A percentile compares a stretch with the other conserved stretches of the same genome.
Evolutionary conservation across 371 early-diverging fungal genomes (phyloP).

Genomic region (Mucor irregularis): DNA sequence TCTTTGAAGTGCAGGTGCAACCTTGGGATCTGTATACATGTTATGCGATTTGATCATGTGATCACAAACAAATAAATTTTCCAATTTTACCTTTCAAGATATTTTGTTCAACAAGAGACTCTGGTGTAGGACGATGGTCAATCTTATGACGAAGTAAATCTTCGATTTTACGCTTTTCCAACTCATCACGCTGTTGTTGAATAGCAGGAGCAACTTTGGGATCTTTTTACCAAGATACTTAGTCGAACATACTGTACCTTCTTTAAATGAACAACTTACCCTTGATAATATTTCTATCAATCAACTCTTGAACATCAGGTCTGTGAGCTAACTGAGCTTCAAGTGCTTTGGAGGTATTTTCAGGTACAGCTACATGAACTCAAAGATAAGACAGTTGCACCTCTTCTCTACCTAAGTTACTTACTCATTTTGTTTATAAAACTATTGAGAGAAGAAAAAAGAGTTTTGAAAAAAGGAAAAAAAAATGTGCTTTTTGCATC

Average conservation of each 20-base stretch:
- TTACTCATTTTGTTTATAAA: slow-evolving; percentile 15
- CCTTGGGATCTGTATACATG: slow-evolving; percentile 32
- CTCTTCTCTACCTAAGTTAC: not conserved
- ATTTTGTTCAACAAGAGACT: slow-evolving; percentile 69
- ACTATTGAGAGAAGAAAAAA: not conserved
- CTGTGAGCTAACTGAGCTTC: slow-evolving; percentile 51
- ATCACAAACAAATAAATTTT: not conserved
- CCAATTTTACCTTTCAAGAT: slow-evolving; percentile 52
- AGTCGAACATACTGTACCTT: not conserved
- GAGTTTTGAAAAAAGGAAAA: not conserved
- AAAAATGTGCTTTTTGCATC: not conserved
- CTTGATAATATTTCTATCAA: slow-evolving; percentile 71
- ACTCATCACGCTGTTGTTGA: slow-evolving; percentile 50
- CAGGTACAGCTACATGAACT: slow-evolving; percentile 14
- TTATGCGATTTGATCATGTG: not conserved
- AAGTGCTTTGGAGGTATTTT: slow-evolving; percentile 18
- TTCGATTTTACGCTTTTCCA: slow-evolving; percentile 65
- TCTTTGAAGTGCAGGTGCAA: slow-evolving; percentile 58
- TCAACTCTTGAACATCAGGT: slow-evolving; percentile 67
- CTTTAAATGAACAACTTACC: slow-evolving; percentile 29
- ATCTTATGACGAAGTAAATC: slow-evolving; percentile 73
- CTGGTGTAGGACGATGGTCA: slow-evolving; percentile 68
- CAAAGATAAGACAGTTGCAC: not conserved
- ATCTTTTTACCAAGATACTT: slow-evolving; percentile 22
- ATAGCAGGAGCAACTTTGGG: slow-evolving; percentile 56